Conservation (phyloP, 805 yeast species). For the Ogataea neopini region DNA sequence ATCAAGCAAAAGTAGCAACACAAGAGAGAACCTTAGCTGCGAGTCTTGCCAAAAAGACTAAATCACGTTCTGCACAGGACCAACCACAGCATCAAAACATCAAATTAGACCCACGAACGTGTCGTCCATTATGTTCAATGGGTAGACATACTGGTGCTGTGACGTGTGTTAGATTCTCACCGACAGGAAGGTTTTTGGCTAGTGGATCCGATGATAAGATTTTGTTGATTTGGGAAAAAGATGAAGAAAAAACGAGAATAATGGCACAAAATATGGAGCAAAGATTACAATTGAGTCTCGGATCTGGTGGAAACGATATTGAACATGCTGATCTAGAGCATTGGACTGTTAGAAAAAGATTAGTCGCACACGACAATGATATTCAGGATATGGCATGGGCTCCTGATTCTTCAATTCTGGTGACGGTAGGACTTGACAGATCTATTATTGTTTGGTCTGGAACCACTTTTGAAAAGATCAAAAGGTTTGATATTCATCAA, state of each 20-base stretch:
- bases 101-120: slow-evolving; percentile 32
- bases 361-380: slow-evolving; percentile 97
- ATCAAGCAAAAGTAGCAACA: slow-evolving; percentile 29
- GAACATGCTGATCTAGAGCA: slow-evolving; percentile 77
- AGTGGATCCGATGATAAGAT: slow-evolving; percentile 96
- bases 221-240: slow-evolving; percentile 89
- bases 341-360: slow-evolving; percentile 90
- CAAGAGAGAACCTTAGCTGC: slow-evolving; percentile 21
- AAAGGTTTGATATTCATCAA: slow-evolving; percentile 88
- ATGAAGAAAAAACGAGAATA: slow-evolving; percentile 60
- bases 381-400: slow-evolving; percentile 98
- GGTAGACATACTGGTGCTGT: slow-evolving; percentile 96
- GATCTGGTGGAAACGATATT: slow-evolving; percentile 44
- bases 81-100: slow-evolving; percentile 6
- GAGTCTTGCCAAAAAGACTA: slow-evolving; percentile 9
- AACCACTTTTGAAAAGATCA: slow-evolving; percentile 82
- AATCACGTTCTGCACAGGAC: slow-evolving; percentile 7
- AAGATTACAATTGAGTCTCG: slow-evolving; percentile 20
- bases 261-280: slow-evolving; percentile 33
- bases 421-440: slow-evolving; percentile 92
- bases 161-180: slow-evolving; percentile 89
- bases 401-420: slow-evolving; percentile 87
- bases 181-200: slow-evolving; percentile 87
- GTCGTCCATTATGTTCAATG: slow-evolving; percentile 81
- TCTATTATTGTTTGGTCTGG: slow-evolving; percentile 95